These are phyloP conservation scores for Pestalotiopsis sp. DNA, from an alignment of 2,329 filamentous ascomycete species.

Conservation along the genomic window DNA sequence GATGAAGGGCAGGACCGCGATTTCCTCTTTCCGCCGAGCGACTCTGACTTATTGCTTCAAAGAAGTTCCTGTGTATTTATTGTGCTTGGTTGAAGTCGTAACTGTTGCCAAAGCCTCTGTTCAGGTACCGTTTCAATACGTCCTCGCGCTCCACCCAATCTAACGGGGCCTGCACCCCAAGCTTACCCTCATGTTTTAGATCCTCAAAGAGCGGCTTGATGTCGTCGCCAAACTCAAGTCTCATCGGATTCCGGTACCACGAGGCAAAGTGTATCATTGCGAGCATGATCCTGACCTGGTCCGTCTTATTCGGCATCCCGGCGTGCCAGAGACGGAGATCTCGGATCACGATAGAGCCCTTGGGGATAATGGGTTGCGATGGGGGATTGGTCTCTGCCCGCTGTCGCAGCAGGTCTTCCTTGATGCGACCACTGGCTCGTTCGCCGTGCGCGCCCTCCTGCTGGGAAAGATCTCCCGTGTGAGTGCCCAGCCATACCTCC, in stretches of 20 bases:
- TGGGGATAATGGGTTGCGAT: conserved; percentile 52
- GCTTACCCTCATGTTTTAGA: conserved; percentile 29
- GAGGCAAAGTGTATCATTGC: conserved; percentile 62
- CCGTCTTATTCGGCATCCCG: conserved; percentile 61
- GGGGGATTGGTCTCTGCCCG: conserved; percentile 43
- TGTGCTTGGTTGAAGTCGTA: conserved; percentile 61
- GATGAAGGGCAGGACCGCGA: no score
- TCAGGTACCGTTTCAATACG: conserved; percentile 50
- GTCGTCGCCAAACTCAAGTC: conserved; percentile 54
- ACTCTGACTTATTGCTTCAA: no score
- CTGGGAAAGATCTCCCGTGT: conserved; percentile 35
- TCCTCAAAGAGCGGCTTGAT: conserved; percentile 47
- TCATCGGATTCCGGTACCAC: conserved; percentile 62
- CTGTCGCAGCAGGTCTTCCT: conserved; percentile 39
- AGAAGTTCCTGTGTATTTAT: background rate
- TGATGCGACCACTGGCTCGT: conserved; percentile 54
- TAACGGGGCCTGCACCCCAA: conserved; percentile 51
- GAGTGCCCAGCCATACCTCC: conserved; percentile 63
- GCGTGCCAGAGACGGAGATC: conserved; percentile 67
- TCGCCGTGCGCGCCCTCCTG: conserved; percentile 56
- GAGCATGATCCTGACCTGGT: conserved; percentile 58
- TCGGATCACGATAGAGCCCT: conserved; percentile 59
- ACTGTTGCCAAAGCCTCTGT: conserved; percentile 61
- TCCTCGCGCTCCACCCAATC: conserved; percentile 48
- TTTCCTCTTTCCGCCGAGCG: no score